A percentile compares a stretch with the other conserved stretches of the same genome.
phyloP scores from a whole-genome alignment of 345 rosid species.

The Euclidium syriacum region DNA sequence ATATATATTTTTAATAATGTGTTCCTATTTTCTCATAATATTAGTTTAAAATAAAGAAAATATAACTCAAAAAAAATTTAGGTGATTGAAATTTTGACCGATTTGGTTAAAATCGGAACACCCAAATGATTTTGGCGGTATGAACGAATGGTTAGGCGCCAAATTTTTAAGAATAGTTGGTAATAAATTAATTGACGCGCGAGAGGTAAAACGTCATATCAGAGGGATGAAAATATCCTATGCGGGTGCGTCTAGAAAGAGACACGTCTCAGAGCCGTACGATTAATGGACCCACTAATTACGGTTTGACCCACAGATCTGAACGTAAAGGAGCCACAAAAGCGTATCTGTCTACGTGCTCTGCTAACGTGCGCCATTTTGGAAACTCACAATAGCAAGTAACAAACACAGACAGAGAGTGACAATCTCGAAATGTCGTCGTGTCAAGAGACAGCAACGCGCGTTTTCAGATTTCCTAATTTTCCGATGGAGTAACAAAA shows the following conservation, averaged over 20 bases:
- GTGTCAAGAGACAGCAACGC: background rate
- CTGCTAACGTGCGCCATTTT: background rate
- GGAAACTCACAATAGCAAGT: background rate
- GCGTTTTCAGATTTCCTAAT: background rate
- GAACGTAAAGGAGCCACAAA: background rate
- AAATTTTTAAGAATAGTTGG: no score
- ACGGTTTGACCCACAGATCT: conserved; percentile 14
- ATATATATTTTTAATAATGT: no score
- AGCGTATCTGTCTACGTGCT: background rate
- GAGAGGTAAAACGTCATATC: background rate
- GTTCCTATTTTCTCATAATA: no score
- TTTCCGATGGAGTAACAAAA: background rate
- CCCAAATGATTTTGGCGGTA: no score
- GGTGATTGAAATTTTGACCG: no score
- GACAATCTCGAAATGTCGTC: background rate
- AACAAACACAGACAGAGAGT: background rate
- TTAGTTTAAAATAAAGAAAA: no score
- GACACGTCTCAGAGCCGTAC: background rate
- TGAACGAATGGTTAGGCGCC: no score
- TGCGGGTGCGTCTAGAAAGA: background rate
- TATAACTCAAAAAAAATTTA: no score
- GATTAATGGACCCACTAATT: background rate
- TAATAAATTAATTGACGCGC: background rate
- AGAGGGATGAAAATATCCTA: background rate
- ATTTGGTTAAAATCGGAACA: no score